Evolutionary conservation across 2,329 filamentous ascomycete genomes (phyloP), one percentile per base, ranked within the genome.

Genomic region (Fusarium ramigenum): DNA sequence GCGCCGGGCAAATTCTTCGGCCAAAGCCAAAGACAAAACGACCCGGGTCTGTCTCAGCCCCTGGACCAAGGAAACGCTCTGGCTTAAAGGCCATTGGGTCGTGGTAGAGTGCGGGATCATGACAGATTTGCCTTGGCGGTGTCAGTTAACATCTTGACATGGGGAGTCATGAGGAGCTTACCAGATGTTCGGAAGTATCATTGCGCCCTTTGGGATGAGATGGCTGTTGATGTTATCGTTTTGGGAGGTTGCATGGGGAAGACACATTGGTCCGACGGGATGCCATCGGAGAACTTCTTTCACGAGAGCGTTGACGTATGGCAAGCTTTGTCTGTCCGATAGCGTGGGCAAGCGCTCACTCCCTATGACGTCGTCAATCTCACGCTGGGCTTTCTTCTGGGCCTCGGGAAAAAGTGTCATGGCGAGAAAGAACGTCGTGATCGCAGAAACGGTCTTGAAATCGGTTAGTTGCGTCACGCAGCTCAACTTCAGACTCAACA

Each of bases 181-280:
- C 73, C 72, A 75, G 21, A 75, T 65, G 12, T 75, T 74, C 2
- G 58, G 50, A 30, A 77, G 69, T 5, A 78, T 32, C 62, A 73
- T 62, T 5, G 76, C 66, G 0, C 68, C 75, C 11, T 75, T 69
- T 2, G 78, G 78, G 9, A 79, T 78, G 3, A 70, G 60, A 47
- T 76, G 66, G 0, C 70, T 70, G 21, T 69, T 53, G 14, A 59
- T 70, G 0, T 70, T 11, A 5, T 75, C 70, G 9, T 79, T 76
- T 11, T 77, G 76, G 0, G 79, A 78, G 8, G 83, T 83, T 4
- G 79, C 78, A 57, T 84, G 81, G 3, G 82, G 79, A 14, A 88
- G 79, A 3, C 78, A 73, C 64, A 83, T 77, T 1, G 82, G 80
- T 0, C 77, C 76, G 8, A 80, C 73, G 1, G 79, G 78, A 59